A percentile compares a stretch with the other conserved stretches of the same genome.
phyloP scores from a whole-genome alignment of 768 basidiomycete species.

The Agaricus subrufescens region DNA sequence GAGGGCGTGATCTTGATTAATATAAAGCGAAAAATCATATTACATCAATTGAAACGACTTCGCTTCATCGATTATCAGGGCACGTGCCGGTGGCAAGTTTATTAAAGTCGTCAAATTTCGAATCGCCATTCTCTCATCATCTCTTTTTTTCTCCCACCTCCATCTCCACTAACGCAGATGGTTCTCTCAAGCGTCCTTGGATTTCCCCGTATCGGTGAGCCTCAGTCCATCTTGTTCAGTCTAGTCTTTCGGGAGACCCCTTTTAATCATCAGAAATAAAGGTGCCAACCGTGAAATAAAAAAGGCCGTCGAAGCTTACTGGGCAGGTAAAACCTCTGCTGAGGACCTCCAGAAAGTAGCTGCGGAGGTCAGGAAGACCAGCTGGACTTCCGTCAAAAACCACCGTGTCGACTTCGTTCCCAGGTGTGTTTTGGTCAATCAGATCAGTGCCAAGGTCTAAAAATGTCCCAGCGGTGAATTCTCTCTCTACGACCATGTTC shows the following conservation, averaged over 20 bases:
- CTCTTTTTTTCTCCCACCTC: constrained; percentile 19
- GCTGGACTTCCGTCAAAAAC: constrained; percentile 83
- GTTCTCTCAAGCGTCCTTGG: constrained; percentile 84
- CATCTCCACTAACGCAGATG: constrained; percentile 40
- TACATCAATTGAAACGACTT: constrained; percentile 13
- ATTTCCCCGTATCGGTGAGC: constrained; percentile 84
- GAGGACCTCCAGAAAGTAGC: constrained; percentile 87
- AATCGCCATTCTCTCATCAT: constrained; percentile 18
- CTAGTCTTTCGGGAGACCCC: constrained; percentile 6
- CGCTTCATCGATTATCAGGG: constrained; percentile 24
- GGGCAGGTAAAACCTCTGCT: constrained; percentile 87
- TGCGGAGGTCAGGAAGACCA: constrained; percentile 81
- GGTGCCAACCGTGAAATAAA: constrained; percentile 94
- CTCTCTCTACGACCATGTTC: constrained; percentile 96
- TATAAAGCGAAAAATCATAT: too few species aligned
- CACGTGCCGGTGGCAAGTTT: constrained; percentile 32
- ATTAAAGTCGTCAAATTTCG: constrained; percentile 4
- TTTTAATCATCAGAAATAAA: constrained; percentile 21
- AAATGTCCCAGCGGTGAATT: constrained; percentile 79
- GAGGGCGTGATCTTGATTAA: too few species aligned
- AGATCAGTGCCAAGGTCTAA: constrained; percentile 7
- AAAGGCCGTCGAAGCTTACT: constrained; percentile 98
- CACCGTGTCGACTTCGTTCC: constrained; percentile 88
- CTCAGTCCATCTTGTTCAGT: neutral
- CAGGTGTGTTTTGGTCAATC: constrained; percentile 51